Conservation (phyloP, 2,329 filamentous ascomycete species). For the Triangularia setosa region DNA sequence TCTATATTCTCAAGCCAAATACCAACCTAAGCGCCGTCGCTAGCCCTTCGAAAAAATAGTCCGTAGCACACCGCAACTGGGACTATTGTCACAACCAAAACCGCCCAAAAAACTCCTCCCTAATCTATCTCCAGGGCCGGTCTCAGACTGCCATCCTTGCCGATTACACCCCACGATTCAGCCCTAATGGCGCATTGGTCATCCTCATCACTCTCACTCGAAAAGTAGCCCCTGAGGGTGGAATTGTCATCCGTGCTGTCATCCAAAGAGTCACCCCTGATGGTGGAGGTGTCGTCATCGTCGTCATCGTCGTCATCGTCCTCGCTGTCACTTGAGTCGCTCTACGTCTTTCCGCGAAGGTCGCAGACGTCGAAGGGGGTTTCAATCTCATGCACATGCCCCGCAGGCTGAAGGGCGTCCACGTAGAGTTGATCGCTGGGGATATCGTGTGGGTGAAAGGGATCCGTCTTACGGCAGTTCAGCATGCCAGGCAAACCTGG, state of each 20-base stretch:
- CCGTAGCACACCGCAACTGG: neutral
- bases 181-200: neutral
- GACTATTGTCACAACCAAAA: neutral
- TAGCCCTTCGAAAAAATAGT: neutral
- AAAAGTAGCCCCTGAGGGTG: neutral
- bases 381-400: slow-evolving; percentile 66
- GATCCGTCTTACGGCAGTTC: slow-evolving; percentile 68
- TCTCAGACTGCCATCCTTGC: neutral
- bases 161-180: neutral
- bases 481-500: slow-evolving; percentile 84
- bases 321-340: neutral
- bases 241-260: neutral
- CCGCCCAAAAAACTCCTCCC: neutral
- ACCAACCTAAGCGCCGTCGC: neutral
- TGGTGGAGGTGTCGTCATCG: neutral
- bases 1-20: neutral
- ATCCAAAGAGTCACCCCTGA: neutral
- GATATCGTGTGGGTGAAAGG: slow-evolving; percentile 74
- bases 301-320: neutral
- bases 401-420: slow-evolving; percentile 61
- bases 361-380: slow-evolving; percentile 60
- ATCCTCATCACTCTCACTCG: neutral
- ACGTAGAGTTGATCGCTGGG: slow-evolving; percentile 66
- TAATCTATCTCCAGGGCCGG: neutral
- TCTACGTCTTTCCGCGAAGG: slow-evolving; percentile 35